These are phyloP conservation scores for Sabuloglossum arenarium DNA, from an alignment of 495 filamentous ascomycete species.

Conservation along the genomic window DNA sequence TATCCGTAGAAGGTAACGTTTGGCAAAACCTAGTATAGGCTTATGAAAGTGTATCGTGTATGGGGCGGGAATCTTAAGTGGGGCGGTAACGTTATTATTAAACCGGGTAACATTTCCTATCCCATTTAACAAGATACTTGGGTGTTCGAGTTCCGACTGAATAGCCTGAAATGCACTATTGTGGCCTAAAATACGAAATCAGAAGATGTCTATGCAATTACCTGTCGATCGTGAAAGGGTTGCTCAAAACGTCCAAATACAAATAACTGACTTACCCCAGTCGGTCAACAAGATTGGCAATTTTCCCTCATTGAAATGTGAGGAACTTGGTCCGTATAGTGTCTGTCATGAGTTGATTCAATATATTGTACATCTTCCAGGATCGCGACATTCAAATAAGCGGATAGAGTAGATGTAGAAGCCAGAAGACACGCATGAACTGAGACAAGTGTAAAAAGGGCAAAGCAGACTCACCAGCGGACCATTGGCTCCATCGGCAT, in stretches of 20 bases:
- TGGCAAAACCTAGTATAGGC: constrained; percentile 9
- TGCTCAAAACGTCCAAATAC: neutral
- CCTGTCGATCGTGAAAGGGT: neutral
- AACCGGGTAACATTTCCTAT: neutral
- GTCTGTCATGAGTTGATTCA: neutral
- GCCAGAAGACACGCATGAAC: neutral
- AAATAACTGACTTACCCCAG: constrained; percentile 13
- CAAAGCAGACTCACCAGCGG: neutral
- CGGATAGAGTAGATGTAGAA: neutral
- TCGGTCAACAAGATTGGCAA: constrained; percentile 27
- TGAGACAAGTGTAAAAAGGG: neutral
- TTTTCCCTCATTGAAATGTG: constrained; percentile 29
- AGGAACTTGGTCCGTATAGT: constrained; percentile 22
- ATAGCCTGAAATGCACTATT: constrained; percentile 18
- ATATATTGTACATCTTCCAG: neutral
- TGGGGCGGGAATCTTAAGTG: neutral
- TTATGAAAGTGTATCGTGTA: constrained; percentile 19
- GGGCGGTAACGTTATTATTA: neutral
- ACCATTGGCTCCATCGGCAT: neutral
- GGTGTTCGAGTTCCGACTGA: constrained; percentile 3
- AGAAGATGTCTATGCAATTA: neutral
- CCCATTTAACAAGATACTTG: constrained; percentile 1
- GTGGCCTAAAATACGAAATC: constrained; percentile 12
- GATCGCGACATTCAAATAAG: neutral
- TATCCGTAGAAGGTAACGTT: constrained; percentile 31